phyloP scores from a whole-genome alignment of 495 filamentous ascomycete species.

The Chaetomium tenue region DNA sequence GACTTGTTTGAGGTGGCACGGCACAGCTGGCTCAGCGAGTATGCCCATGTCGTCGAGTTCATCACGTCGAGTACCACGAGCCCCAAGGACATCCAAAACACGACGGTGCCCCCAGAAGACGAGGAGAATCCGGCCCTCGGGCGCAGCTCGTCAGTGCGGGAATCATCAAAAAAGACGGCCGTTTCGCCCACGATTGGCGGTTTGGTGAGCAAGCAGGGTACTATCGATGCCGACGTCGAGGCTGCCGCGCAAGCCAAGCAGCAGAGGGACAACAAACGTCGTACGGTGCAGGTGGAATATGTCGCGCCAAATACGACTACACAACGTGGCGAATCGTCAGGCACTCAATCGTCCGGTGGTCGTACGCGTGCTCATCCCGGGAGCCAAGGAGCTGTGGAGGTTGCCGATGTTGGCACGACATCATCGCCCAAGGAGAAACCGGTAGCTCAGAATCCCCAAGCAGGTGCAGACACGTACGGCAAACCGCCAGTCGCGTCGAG shows the following conservation, averaged over 20 bases:
- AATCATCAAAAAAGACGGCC: slow-evolving; percentile 68
- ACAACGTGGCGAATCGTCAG: slow-evolving; percentile 48
- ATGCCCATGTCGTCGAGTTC: slow-evolving; percentile 88
- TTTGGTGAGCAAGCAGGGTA: slow-evolving; percentile 71
- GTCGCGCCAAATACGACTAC: slow-evolving; percentile 88
- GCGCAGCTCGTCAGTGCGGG: slow-evolving; percentile 88
- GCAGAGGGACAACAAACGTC: slow-evolving; percentile 81
- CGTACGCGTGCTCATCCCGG: slow-evolving; percentile 54
- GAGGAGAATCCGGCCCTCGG: slow-evolving; percentile 64
- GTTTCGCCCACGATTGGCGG: slow-evolving; percentile 60
- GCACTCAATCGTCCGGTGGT: slow-evolving; percentile 31
- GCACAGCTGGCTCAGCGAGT: slow-evolving; percentile 98
- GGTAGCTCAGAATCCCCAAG: slow-evolving; percentile 51
- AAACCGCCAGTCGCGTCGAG: slow-evolving; percentile 43
- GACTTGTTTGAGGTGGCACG: slow-evolving; percentile 97
- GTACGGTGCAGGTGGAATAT: slow-evolving; percentile 97
- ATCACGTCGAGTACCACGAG: slow-evolving; percentile 94
- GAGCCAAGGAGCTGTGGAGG: slow-evolving; percentile 50
- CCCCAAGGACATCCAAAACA: slow-evolving; percentile 77
- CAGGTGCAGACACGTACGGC: slow-evolving; percentile 43
- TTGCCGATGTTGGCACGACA: slow-evolving; percentile 28
- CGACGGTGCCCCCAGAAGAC: slow-evolving; percentile 68
- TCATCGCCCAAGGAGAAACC: slow-evolving; percentile 52
- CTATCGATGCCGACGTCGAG: slow-evolving; percentile 66
- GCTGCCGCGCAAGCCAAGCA: slow-evolving; percentile 48